Evolutionary conservation across 2,329 filamentous ascomycete genomes (phyloP), one percentile per base, ranked within the genome.

Genomic region (Fusarium subtropicale): DNA sequence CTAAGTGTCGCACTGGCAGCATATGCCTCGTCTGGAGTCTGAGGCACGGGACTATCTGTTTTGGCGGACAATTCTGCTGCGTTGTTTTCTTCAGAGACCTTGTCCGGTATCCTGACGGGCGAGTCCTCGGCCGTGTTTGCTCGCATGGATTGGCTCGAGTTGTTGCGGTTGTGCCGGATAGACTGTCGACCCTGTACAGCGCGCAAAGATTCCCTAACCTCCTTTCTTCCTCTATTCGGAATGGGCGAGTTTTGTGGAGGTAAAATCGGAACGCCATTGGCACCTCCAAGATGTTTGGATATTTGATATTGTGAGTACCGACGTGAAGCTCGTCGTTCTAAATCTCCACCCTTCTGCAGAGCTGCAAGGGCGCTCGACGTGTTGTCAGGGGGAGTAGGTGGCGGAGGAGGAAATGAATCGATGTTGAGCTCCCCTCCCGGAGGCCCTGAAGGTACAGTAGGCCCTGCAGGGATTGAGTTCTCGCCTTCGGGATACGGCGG

Each of bases 251-350:
- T 93, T 76, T 97, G 93, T 30, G 92, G 85, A 28, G 95, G 94
- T 22, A 98, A 87, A 76, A 97, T 92, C 9, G 94, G 93, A 18
- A 98, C 91, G 22, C 92, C 93, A 79, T 90, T 94, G 39, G 91
- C 90, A 18, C 90, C 87, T 13, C 95, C 95, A 3, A 98, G 84
- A 74, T 97, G 94, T 77, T 97, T 98, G 46, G 93, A 93, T 72
- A 99, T 97, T 76, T 99, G 96, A 77, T 98, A 99, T 55, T 94
- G 92, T 3, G 96, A 98, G 77, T 98, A 99, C 75, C 96, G 87
- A 71, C 95, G 87, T 16, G 96, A 99, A 1, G 96, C 96, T 77
- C 96, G 88, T 76, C 96, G 88, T 80, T 99, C 96, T 51, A 99
- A 83, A 71, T 97, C 94, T 22, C 95, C 95, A 34, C 94, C 94